Base-by-base conservation (phyloP, 1,284 basidiomycete species). In the Tetrapyrgos nigripes region DNA sequence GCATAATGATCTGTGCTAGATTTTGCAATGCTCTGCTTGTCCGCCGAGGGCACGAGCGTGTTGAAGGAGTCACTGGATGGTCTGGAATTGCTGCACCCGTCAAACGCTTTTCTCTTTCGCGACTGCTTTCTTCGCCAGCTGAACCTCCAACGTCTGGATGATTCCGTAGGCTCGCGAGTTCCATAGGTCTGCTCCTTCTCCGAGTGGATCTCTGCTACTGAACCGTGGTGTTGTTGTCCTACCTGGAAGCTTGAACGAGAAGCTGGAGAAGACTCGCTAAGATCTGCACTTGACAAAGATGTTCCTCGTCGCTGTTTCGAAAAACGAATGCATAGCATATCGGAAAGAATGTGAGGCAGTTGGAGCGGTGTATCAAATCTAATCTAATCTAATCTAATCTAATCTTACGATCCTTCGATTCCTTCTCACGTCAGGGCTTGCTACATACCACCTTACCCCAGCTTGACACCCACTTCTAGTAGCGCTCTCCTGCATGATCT, bases 31-130 rank as follows among this genome's bases (percentile, higher is more conserved):
- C 92, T 92, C 63, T 89, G 74, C 37, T 89, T 83, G 50, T 82
- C 73, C 1, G 87, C 86, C n/a, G 87, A 89, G 2, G 89, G 89
- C 19, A 91, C 83, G 35, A 92, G 84, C 1, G 90, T 92, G 61
- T 82, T 85, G 2, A 83, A 76, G 1, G 89, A 91, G 59, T 89
- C 87, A 29, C 81, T 83, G 8, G 83, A 75, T 46, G 77, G 74
- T 33, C 86, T 67, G 1, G 74, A 76, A 3, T 84, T 81, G 1
- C 83, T 81, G n/a, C n/a, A n/a, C n/a, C 35, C 56, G 50, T 14
- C 57, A 62, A 55, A 62, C 68, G 37, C 17, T 55, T 59, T 35
- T 62, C 58, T 10, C 54, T 61, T 11, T 53, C 27, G 27, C 60
- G 60, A 50, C 57, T 65, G 24, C 51, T 60, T 29, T 62, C 53